Evolutionary conservation across 1,284 basidiomycete species (phyloP).

Genomic region (Papiliotrema fonsecae): DNA sequence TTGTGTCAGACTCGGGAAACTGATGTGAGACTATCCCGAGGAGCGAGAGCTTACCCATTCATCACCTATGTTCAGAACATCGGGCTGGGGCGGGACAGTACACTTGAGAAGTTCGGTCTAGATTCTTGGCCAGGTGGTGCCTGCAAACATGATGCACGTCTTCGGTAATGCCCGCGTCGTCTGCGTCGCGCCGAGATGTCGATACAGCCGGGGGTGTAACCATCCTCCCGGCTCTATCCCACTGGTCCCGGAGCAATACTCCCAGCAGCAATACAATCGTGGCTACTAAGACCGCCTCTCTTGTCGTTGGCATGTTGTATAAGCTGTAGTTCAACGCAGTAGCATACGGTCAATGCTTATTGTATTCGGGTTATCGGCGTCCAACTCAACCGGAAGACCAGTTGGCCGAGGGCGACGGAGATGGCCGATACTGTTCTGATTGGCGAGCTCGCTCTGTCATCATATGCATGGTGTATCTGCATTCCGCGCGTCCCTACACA

Average conservation of each 20-base stretch:
- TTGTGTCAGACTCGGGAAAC: background rate
- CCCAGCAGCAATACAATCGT: background rate
- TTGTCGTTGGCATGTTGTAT: background rate
- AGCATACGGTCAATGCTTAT: no score
- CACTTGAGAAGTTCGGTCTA: constrained; percentile 1
- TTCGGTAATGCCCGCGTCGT: no score
- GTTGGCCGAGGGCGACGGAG: no score
- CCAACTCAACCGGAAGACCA: no score
- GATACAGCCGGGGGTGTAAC: no score
- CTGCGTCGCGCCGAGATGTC: background rate
- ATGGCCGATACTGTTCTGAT: no score
- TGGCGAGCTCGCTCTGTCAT: no score
- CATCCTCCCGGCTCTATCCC: no score
- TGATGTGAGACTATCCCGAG: background rate
- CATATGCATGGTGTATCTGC: no score
- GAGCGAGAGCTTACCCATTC: background rate
- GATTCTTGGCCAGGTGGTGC: background rate
- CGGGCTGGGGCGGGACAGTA: constrained; percentile 10
- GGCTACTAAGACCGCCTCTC: background rate
- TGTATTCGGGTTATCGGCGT: no score
- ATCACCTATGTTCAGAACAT: background rate
- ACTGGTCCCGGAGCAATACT: background rate
- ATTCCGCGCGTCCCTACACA: no score
- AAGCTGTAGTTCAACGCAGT: no score
- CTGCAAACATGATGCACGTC: background rate